Evolutionary conservation across 164 flowering plant species (phyloP).

Genomic region (Tetracentron sinense): DNA sequence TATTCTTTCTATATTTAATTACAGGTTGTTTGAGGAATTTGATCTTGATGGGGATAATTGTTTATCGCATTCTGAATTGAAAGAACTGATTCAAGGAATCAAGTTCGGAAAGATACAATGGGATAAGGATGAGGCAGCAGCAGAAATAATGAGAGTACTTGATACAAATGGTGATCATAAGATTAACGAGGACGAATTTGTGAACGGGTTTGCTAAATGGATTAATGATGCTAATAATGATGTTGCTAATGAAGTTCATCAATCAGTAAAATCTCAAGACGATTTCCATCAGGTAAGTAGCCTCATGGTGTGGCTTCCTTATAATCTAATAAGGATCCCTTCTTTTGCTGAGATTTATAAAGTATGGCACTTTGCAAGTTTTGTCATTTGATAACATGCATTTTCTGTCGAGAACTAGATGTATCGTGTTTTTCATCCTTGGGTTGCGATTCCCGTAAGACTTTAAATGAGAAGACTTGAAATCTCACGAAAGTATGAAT

Average conservation of each 20-base stretch:
- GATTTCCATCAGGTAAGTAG: background rate
- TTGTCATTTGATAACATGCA: too few relatives aligned
- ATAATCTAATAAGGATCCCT: too few relatives aligned
- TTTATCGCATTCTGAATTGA: conserved; percentile 12
- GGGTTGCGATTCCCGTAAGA: too few relatives aligned
- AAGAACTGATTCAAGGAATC: background rate
- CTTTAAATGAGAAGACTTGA: too few relatives aligned
- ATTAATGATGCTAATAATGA: background rate
- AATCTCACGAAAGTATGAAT: too few relatives aligned
- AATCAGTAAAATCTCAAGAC: background rate
- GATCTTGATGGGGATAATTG: conserved; percentile 7
- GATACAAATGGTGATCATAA: conserved; percentile 1
- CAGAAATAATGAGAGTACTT: conserved; percentile 8
- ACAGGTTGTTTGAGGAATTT: background rate
- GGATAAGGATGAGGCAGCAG: background rate
- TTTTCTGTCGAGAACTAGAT: too few relatives aligned
- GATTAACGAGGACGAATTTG: conserved; percentile 15
- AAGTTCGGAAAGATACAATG: background rate
- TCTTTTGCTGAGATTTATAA: too few relatives aligned
- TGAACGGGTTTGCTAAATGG: conserved; percentile 2
- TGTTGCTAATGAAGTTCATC: background rate
- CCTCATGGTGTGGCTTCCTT: too few relatives aligned
- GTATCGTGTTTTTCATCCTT: too few relatives aligned
- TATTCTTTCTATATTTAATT: conserved; percentile 3
- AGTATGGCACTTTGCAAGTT: too few relatives aligned